Percentiles rank a stretch among this genome's conserved stretches.
These are phyloP conservation scores for Vanderwaltozyma polyspora DNA, from an alignment of 805 yeast species.

Conservation along the genomic window DNA sequence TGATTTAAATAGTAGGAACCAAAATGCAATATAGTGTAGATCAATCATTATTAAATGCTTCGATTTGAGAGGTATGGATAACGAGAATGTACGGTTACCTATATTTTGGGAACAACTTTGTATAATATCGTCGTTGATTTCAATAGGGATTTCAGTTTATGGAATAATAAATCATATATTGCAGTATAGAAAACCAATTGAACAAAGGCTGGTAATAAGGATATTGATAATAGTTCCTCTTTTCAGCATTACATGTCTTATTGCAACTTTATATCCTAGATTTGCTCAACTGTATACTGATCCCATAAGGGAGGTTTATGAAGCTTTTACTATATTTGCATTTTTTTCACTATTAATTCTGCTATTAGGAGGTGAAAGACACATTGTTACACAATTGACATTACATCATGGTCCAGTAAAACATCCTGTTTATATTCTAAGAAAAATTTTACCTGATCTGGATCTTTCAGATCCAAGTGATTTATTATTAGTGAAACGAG, in stretches of 20 bases:
- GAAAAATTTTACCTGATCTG: no score
- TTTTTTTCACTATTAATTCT: slow-evolving; percentile 75
- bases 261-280: slow-evolving; percentile 38
- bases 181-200: slow-evolving; percentile 81
- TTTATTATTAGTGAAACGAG: slow-evolving; percentile 66
- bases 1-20: no score
- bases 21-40: no score
- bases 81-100: slow-evolving; percentile 8
- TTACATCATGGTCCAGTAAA: slow-evolving; percentile 61
- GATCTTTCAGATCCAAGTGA: slow-evolving; percentile 83
- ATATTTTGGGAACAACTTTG: slow-evolving; percentile 19
- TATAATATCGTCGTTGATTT: slow-evolving; percentile 13
- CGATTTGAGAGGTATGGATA: not conserved
- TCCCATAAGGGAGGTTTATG: slow-evolving; percentile 81
- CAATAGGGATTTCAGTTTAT: slow-evolving; percentile 32
- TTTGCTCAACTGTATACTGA: slow-evolving; percentile 40
- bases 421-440: slow-evolving; percentile 46
- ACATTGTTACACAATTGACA: slow-evolving; percentile 53
- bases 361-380: slow-evolving; percentile 85
- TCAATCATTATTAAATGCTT: no score
- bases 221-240: slow-evolving; percentile 75
- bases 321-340: slow-evolving; percentile 91
- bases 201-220: slow-evolving; percentile 74
- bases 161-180: slow-evolving; percentile 43
- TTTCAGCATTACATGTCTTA: slow-evolving; percentile 61